Evolutionary conservation across 192 early-diverging fungal species (phyloP), one percentile per base, ranked within the genome.

Genomic region (Backusella psychrophila): DNA sequence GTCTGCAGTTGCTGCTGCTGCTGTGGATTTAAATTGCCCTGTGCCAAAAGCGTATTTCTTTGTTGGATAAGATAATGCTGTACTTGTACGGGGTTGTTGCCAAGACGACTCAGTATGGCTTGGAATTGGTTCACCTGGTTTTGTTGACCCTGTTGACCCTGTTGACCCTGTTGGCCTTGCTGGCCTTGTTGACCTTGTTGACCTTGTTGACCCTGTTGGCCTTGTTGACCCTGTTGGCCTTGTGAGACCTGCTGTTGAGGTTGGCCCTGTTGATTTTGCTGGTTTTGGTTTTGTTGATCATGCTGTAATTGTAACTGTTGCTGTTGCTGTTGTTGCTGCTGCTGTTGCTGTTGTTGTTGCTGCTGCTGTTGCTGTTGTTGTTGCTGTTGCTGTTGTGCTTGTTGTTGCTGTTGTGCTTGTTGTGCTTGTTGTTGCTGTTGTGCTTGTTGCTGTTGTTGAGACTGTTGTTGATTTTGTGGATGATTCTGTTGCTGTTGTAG

Each of bases 121-220:
- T 34, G 35, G n/a, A 5, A 21, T 44, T 71, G 69, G 19, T 23
- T 21, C 21, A n/a, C n/a, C 15, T 35, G 68, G 15, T 17, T 14
- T 15, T 38, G 69, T 21, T 35, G 69, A 3, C 23, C 31, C 14
- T 75, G 75, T 53, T 80, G 74, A 1, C 21, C 31, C 42, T 80
- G 79, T 29, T 80, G 79, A 11, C 6, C 63, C 7, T 78, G 77
- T 38, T 78, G 77, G 2, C 2, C 35, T 8, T 66, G 76, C 14
- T 63, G 69, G 0, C 15, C 14, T 11, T 77, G 76, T 49, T 69
- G 67, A 3, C 21, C 41, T n/a, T 34, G 68, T 15, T 77, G 76
- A 19, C 36, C 42, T 23, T 73, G 49, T 66, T 41, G 76, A 0
- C 5, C 8, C 0, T 15, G 8, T 31, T 41, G 66, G 19, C 29